phyloP scores from a whole-genome alignment of 2,329 filamentous ascomycete genomes.

The Shiraia bambusicola region DNA sequence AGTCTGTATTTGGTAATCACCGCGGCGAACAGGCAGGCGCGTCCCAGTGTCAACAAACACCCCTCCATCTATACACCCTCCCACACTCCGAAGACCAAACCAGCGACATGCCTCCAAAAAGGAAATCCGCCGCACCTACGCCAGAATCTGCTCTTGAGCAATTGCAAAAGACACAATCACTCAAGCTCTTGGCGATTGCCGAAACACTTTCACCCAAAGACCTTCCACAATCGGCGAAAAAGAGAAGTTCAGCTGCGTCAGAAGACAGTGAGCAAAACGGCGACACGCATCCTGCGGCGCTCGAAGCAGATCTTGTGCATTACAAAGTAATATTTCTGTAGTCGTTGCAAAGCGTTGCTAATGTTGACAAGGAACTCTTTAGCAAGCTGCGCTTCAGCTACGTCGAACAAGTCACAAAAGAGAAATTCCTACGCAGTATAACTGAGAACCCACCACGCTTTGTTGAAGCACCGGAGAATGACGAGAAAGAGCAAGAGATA shows the following conservation, averaged over 20 bases:
- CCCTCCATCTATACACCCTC: conserved; percentile 6
- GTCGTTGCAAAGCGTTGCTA: conserved; percentile 1
- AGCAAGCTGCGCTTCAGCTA: conserved; percentile 96
- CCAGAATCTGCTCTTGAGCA: conserved; percentile 49
- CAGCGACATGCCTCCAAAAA: conserved; percentile 27
- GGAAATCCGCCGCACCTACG: conserved; percentile 24
- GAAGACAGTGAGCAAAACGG: conserved; percentile 67
- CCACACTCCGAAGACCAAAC: neutral
- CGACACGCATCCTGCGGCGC: conserved; percentile 66
- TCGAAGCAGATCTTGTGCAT: conserved; percentile 82
- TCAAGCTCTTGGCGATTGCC: conserved; percentile 75
- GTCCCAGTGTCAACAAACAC: conserved; percentile 30
- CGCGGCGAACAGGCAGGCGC: conserved; percentile 20
- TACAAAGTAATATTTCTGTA: conserved; percentile 62
- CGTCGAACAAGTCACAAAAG: conserved; percentile 97
- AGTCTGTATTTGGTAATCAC: conserved; percentile 19
- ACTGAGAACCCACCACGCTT: conserved; percentile 87
- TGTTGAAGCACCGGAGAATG: conserved; percentile 78
- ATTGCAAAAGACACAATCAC: conserved; percentile 59
- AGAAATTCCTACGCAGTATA: conserved; percentile 92
- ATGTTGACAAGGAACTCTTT: conserved; percentile 70
- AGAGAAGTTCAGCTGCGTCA: conserved; percentile 60
- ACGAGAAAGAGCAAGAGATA: conserved; percentile 56
- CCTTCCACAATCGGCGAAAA: conserved; percentile 41
- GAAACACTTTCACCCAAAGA: conserved; percentile 67